Base-by-base conservation (phyloP, 2,329 filamentous ascomycete species). In the Penicillium oxalicum region DNA sequence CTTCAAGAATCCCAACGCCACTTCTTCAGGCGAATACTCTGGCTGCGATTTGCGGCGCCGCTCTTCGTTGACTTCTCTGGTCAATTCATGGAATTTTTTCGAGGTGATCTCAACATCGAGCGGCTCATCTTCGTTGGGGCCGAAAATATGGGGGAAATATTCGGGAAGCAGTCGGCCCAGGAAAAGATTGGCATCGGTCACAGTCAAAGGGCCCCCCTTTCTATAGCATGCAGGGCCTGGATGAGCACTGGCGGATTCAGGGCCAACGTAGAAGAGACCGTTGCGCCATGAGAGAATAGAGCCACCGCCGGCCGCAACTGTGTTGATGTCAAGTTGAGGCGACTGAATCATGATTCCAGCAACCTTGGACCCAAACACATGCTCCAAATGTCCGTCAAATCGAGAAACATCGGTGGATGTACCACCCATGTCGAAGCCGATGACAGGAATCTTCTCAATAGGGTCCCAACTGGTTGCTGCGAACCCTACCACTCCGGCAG, bases 101-200 rank as follows among this genome's bases (percentile, higher is more conserved):
- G 82, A 79, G 59, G 88, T 95, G 0, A 87, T 86, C 48, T 86
- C 79, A 1, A 80, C 74, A 63, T 95, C 90, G 1, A 96, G 71
- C 0, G 84, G 86, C 65, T 95, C 83, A 52, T 95, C 78, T 64
- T 96, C 91, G 39, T 91, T 86, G 66, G 88, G 86, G 40, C 91
- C 91, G 60, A 97, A 96, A 50, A 97, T 96, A 66, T 91, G 91
- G 0, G 91, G 91, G 68, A 97, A 97, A 75, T 95, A 95, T 53
- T 95, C 88, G 0, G 91, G 91, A 1, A 95, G 71, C 4, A 97
- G 74, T 25, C 91, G 82, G 0, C 91, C 91, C 0, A 97, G 80
- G 64, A 89, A 91, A 5, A 95, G 69, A 58, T 96, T 96, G 5
- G 91, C 91, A 62, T 96, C 91, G 0, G 91, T 96, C 7, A 96